These are phyloP conservation scores for Gonium pectorale DNA, from an alignment of 139 green algal genomes.

Conservation along the genomic window DNA sequence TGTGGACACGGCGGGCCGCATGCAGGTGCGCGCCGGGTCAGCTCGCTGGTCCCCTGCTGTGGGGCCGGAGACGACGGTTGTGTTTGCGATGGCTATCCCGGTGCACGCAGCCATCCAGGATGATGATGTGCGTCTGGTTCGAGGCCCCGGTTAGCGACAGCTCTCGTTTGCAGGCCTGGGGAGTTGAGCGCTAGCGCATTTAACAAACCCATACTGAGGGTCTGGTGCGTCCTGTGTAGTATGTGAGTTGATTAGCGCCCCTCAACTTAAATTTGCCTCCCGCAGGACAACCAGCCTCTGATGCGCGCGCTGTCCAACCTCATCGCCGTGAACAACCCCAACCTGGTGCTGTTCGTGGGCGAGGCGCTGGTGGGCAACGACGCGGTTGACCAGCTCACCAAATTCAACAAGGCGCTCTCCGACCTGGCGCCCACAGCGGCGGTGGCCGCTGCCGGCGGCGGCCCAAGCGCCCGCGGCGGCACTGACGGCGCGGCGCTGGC, in stretches of 20 bases:
- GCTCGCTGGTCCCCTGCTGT: too few species aligned
- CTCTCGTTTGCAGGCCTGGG: too few species aligned
- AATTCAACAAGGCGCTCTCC: conserved; percentile 90
- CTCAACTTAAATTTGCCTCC: too few species aligned
- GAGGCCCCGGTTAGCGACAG: too few species aligned
- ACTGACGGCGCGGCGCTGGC: conserved; percentile 8
- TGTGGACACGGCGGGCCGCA: conserved; percentile 96
- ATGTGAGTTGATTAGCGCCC: too few species aligned
- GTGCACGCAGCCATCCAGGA: too few species aligned
- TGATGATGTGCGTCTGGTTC: too few species aligned
- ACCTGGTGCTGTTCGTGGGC: conserved; percentile 98
- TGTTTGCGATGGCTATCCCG: too few species aligned
- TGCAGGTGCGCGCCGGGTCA: conserved; percentile 83
- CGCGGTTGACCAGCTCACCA: conserved; percentile 98
- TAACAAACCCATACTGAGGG: too few species aligned
- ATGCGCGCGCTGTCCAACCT: conserved; percentile 97
- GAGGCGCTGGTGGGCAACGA: conserved; percentile 99
- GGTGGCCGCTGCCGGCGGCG: neutral
- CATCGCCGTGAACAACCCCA: conserved; percentile 93
- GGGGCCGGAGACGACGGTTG: too few species aligned
- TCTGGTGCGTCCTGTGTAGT: too few species aligned
- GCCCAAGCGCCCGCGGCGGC: neutral
- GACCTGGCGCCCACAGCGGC: conserved; percentile 51
- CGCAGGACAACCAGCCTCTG: conserved; percentile 99
- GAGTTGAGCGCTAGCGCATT: too few species aligned